Base-by-base conservation (phyloP, 495 filamentous ascomycete species). In the Penicillium cataractarum region DNA sequence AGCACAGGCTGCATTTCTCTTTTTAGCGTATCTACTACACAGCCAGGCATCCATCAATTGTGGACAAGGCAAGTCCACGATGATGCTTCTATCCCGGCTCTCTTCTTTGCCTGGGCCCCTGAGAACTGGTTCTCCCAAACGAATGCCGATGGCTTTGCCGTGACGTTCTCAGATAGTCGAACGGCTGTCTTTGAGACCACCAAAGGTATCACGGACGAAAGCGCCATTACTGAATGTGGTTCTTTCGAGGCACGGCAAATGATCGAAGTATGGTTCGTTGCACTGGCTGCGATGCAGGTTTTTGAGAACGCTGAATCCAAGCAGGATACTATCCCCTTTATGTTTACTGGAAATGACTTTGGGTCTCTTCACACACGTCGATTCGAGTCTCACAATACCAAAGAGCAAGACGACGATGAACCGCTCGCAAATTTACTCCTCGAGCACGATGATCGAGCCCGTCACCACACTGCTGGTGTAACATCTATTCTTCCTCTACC, bases 401-500 rank as follows among this genome's bases (percentile, higher is more conserved):
- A 58, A 24, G 37, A 49, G 33, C n/a, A 60, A 10, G 58, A 66
- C 24, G 57, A 59, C 19, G 63, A 65, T 2, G 67, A 73, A 10
- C 57, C 61, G 5, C 55, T 75, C 27, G 40, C 60, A 7, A 58
- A 68, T 13, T 26, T 71, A 21, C 29, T 72, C 0, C 54, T 75
- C 6, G 70, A 74, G 4, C 63, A 72, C 29, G 69, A 77, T 57
- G 79, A 82, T 60, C 73, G 71, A 6, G 74, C 72, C 6, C 73
- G 75, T 10, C 78, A 80, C 31, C 94, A 97, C 66, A 82, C 80
- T 17, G 92, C 93, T 13, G 95, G 95, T 4, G 92, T 99, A 2
- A 97, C 94, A 0, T 86, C 92, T 2, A 94, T 99, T 58, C 71
- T 97, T 32, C 89, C 92, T 0, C 66, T 92, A 10, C 70, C 78